These are phyloP conservation scores for Fraxinus anomala DNA, from an alignment of 257 asterid genomes.

Conservation along the genomic window DNA sequence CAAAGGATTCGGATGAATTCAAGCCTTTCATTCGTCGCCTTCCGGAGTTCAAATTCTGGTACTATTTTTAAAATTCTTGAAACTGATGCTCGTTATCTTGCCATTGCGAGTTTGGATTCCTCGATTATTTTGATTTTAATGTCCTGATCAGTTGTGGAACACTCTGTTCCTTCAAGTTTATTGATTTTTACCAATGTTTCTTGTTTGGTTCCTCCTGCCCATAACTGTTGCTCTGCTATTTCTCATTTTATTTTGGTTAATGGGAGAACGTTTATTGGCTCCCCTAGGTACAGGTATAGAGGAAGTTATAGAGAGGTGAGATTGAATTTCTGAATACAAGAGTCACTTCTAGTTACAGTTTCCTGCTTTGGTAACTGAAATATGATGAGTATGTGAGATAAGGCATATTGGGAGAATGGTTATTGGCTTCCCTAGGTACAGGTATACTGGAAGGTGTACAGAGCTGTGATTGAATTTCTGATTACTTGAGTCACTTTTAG, in stretches of 20 bases:
- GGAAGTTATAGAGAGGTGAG: conserved; percentile 9
- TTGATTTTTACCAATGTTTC: neutral
- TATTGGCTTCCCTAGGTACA: neutral
- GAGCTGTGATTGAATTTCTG: conserved; percentile 9
- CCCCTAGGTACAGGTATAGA: neutral
- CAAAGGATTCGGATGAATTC: neutral
- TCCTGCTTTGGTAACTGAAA: too few species aligned
- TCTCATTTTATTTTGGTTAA: neutral
- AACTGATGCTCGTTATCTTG: neutral
- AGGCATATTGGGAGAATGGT: neutral
- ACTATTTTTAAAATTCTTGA: too few species aligned
- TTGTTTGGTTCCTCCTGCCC: neutral
- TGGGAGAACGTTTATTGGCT: neutral
- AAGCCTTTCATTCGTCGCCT: neutral
- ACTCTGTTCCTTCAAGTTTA: neutral
- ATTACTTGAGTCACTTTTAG: conserved; percentile 12
- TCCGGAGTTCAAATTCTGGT: neutral
- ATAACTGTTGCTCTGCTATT: neutral
- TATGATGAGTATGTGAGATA: too few species aligned
- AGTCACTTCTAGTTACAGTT: conserved; percentile 1
- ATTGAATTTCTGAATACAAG: conserved; percentile 1
- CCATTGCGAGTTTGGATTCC: neutral
- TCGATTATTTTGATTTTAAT: neutral
- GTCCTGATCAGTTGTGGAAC: neutral
- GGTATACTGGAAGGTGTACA: neutral